Evolutionary conservation across 2,329 filamentous ascomycete genomes (phyloP).

Genomic region (Ophiocordyceps unilateralis): DNA sequence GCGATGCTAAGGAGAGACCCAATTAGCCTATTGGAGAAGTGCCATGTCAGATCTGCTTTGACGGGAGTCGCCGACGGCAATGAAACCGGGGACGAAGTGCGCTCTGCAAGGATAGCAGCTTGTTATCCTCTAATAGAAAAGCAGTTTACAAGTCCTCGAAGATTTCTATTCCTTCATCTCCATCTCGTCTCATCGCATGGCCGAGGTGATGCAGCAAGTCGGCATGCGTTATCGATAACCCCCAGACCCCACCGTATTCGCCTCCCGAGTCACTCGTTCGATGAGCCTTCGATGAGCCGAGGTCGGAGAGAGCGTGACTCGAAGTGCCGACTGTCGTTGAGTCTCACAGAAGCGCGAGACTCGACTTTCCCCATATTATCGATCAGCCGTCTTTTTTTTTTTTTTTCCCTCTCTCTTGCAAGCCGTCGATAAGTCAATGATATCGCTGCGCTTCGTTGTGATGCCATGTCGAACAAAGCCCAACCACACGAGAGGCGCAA

Average conservation of each 20-base stretch:
- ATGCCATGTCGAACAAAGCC: constrained; percentile 41
- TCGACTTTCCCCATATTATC: no score
- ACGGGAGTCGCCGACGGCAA: no score
- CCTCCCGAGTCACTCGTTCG: no score
- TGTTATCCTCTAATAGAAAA: no score
- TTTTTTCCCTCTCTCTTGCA: no score
- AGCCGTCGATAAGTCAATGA: constrained; percentile 8
- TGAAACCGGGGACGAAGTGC: no score
- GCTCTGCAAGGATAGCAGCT: no score
- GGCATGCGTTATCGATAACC: background rate
- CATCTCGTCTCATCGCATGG: background rate
- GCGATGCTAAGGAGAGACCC: no score
- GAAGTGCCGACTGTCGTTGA: background rate
- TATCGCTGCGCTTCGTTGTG: constrained; percentile 5
- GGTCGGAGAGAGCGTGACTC: background rate
- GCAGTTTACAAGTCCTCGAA: no score
- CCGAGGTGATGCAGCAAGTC: background rate
- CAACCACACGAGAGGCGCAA: constrained; percentile 65
- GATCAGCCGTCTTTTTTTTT: no score
- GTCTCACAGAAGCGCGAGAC: no score
- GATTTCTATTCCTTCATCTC: background rate
- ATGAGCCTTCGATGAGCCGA: background rate
- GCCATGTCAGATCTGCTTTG: no score
- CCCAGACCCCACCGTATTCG: background rate
- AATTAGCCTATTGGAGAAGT: background rate